Evolutionary conservation across 768 basidiomycete genomes (phyloP).

Genomic region (Mrakia hoshinonis): DNA sequence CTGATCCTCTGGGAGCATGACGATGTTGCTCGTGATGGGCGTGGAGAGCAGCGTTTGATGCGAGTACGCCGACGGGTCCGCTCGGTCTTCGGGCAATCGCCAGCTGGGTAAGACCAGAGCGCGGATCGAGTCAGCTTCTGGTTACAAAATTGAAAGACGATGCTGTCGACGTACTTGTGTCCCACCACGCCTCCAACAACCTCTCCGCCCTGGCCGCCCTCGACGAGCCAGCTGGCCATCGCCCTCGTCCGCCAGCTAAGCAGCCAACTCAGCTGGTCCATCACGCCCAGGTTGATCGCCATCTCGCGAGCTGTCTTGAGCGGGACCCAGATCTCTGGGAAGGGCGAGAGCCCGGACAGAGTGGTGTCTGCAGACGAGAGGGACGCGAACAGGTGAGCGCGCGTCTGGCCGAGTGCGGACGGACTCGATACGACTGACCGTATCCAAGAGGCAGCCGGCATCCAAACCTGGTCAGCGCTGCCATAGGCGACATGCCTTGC

Average conservation of each 20-base stretch:
- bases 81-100: background rate
- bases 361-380: background rate
- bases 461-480: background rate
- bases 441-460: slow-evolving; percentile 10
- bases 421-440: no score
- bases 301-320: background rate
- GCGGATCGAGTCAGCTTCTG: background rate
- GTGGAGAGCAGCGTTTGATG: background rate
- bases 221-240: slow-evolving; percentile 15
- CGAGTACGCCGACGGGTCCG: background rate
- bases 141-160: background rate
- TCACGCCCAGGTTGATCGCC: background rate
- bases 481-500: background rate
- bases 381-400: background rate
- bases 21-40: background rate
- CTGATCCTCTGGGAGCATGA: background rate
- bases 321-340: slow-evolving; percentile 19
- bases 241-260: slow-evolving; percentile 4
- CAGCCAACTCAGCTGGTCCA: background rate
- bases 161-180: slow-evolving; percentile 14
- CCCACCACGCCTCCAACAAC: slow-evolving; percentile 1
- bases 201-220: background rate
- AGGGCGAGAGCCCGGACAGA: slow-evolving; percentile 12
- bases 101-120: background rate
- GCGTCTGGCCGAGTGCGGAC: no score